These are phyloP conservation scores for Exophiala xenobiotica DNA, from an alignment of 2,329 filamentous ascomycete species.

Conservation along the genomic window DNA sequence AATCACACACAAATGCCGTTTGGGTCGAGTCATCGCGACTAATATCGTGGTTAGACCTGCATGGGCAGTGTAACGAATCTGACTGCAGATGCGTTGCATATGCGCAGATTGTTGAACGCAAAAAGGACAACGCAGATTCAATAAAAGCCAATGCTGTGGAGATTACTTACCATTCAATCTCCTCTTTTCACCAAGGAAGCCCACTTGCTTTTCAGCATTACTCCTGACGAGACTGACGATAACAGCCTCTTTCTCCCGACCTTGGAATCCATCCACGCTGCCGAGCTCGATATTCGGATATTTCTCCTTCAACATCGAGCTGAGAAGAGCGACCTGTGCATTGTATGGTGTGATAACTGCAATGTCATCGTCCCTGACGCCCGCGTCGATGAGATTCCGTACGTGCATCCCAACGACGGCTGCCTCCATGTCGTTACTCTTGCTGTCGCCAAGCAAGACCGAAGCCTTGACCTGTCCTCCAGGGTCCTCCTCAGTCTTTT, in stretches of 20 bases:
- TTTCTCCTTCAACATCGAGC: conserved; percentile 71
- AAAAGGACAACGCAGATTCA: not conserved
- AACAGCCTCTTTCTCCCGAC: conserved; percentile 93
- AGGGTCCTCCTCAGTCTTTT: conserved; percentile 74
- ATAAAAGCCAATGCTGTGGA: conserved; percentile 8
- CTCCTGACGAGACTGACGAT: conserved; percentile 92
- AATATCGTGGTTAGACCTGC: conserved; percentile 20
- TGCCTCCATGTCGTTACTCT: conserved; percentile 90
- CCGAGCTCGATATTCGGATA: conserved; percentile 90
- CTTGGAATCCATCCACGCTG: conserved; percentile 95
- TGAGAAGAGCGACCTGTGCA: conserved; percentile 79
- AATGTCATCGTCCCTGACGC: conserved; percentile 79
- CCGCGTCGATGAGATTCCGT: conserved; percentile 69
- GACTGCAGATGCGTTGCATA: conserved; percentile 31
- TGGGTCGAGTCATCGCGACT: conserved; percentile 97
- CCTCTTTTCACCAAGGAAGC: conserved; percentile 88
- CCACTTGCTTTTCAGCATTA: conserved; percentile 82
- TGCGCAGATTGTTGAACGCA: conserved; percentile 4
- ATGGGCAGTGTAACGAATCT: not conserved
- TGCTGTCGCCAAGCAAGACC: conserved; percentile 67
- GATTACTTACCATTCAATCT: conserved; percentile 76
- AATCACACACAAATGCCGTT: conserved; percentile 83
- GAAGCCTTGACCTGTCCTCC: conserved; percentile 49
- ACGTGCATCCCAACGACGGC: conserved; percentile 78
- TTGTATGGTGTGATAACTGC: conserved; percentile 96